Evolutionary conservation across 2,329 filamentous ascomycete species (phyloP), one percentile per base, ranked within the genome.

Genomic region (Penicillium rolfsii): DNA sequence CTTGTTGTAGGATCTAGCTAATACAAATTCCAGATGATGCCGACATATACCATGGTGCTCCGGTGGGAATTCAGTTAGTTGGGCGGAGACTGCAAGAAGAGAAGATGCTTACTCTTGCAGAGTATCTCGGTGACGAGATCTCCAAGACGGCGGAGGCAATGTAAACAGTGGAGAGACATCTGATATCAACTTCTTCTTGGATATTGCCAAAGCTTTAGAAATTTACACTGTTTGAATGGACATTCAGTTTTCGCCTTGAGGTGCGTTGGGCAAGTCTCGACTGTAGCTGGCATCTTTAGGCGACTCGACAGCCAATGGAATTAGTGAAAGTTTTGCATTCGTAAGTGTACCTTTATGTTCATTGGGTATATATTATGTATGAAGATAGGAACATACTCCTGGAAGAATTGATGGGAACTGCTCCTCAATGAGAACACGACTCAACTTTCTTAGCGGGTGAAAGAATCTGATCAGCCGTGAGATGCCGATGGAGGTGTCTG

Each of bases 81-180:
- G 81, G 76, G 5, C 73, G 82, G n/a, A 77, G 81, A 45, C 77
- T 82, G 55, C 77, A 83, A 57, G 82, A 84, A 66, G 82, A 84
- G 71, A 84, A 83, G 66, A 75, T 82, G 46, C 69, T 82, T 58
- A 77, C 76, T 0, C 68, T 82, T 59, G 79, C 78, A 1, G 78
- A 81, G 58, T 76, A 80, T 62, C 63, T 80, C 35, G 70, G 73
- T 1, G 62, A 63, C 7, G 66, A 67, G 46, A 60, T 71, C 56
- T 55, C 60, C 26, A 49, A 16, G 30, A 50, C 55, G 12, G 61
- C 22, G 7, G 28, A 24, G 46, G 19, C n/a, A 4, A 14, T 11
- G 22, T 57, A 30, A 33, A 22, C 22, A 9, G 8, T n/a, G 35
- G 26, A 22, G 28, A 50, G 22, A 30, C 14, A 14, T 6, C 9